Percentiles rank a stretch among this genome's conserved stretches.
These are phyloP conservation scores for Venturia effusa DNA, from an alignment of 2,329 filamentous ascomycete genomes.

Conservation along the genomic window DNA sequence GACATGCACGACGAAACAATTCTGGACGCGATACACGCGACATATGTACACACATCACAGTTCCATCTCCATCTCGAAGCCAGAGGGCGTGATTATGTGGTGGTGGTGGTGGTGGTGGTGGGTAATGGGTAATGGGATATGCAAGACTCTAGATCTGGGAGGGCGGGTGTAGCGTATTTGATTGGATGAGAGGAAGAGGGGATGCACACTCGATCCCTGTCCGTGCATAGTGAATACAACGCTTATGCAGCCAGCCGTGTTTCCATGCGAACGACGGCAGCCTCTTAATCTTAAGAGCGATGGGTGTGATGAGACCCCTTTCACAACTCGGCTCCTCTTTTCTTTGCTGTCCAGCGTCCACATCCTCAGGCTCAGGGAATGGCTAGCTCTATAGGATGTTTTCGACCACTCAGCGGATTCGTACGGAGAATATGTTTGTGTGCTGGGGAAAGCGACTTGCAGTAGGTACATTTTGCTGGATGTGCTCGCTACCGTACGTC, in stretches of 20 bases:
- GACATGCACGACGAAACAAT: not conserved
- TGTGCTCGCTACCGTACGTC: too few relatives aligned
- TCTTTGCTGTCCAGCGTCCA: too few relatives aligned
- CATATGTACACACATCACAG: not conserved
- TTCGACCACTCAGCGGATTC: too few relatives aligned
- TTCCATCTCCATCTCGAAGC: not conserved
- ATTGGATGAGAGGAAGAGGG: not conserved
- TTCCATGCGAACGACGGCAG: not conserved
- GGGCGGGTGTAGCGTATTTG: too few relatives aligned
- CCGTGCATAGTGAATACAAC: not conserved
- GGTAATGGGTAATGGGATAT: too few relatives aligned
- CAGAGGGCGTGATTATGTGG: not conserved
- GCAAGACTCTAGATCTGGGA: too few relatives aligned
- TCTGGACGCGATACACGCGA: not conserved
- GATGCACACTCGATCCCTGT: not conserved
- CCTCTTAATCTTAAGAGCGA: not conserved
- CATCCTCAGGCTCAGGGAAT: too few relatives aligned
- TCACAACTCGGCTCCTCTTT: not conserved
- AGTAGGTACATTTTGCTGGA: too few relatives aligned
- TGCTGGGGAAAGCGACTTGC: too few relatives aligned
- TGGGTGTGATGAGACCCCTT: not conserved
- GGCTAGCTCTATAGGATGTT: too few relatives aligned
- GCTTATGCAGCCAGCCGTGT: not conserved
- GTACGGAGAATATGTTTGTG: too few relatives aligned
- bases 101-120: too few relatives aligned